Conservation (phyloP, 2,329 filamentous ascomycete species). For the Simplicillium sp. region DNA sequence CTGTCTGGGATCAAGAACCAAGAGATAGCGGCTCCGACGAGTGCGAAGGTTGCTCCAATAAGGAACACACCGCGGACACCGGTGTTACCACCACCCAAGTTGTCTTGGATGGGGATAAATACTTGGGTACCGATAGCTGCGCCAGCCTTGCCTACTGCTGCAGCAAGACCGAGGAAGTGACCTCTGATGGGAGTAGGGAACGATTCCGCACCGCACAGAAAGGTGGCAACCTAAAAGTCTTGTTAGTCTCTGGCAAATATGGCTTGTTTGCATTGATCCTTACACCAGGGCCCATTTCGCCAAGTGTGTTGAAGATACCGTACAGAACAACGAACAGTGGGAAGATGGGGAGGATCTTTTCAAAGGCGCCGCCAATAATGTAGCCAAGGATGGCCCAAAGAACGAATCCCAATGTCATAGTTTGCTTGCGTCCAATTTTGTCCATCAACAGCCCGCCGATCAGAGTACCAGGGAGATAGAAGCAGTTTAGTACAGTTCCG, state of each 20-base stretch:
- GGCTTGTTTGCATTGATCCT: conserved; percentile 24
- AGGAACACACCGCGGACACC: conserved; percentile 16
- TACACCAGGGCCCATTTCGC: conserved; percentile 27
- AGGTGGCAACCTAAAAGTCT: conserved; percentile 24
- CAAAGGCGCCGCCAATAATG: conserved; percentile 37
- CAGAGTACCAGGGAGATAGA: conserved; percentile 15
- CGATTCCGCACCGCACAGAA: conserved; percentile 37
- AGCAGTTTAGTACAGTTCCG: conserved; percentile 13
- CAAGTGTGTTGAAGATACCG: conserved; percentile 31
- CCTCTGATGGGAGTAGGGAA: conserved; percentile 40
- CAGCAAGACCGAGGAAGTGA: conserved; percentile 38
- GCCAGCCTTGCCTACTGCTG: conserved; percentile 39
- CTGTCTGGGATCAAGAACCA: conserved; percentile 17
- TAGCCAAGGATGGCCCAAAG: conserved; percentile 30
- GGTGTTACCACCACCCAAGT: conserved; percentile 11
- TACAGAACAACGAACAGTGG: conserved; percentile 42
- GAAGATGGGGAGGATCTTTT: conserved; percentile 32
- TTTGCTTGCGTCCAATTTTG: conserved; percentile 22
- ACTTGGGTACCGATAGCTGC: conserved; percentile 36
- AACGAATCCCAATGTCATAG: conserved; percentile 14
- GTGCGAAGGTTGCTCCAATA: conserved; percentile 16
- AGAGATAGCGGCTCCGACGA: conserved; percentile 12
- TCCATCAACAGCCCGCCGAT: conserved; percentile 30
- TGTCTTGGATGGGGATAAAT: conserved; percentile 11
- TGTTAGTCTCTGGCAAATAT: not conserved